Conservation (phyloP, 306 rosid genomes). For the Prunus fruticosa region DNA sequence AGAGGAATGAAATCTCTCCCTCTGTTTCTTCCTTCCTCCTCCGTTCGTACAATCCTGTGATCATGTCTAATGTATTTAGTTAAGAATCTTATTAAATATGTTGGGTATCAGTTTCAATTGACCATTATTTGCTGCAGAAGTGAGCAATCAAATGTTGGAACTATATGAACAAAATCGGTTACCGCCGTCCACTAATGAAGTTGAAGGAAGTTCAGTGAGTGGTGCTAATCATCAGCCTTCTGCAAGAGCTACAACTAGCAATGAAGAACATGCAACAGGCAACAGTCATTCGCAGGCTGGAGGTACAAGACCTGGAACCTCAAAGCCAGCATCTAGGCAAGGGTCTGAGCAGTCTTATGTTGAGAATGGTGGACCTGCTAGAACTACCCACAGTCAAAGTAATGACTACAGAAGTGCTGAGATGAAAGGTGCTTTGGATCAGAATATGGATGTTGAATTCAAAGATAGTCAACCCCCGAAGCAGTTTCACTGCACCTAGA, state of each 20-base stretch:
- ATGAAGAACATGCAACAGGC: constrained; percentile 54
- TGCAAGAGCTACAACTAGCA: constrained; percentile 46
- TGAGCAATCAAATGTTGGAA: constrained; percentile 98
- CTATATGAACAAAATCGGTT: constrained; percentile 87
- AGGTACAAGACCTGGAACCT: constrained; percentile 52
- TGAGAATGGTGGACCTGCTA: constrained; percentile 41
- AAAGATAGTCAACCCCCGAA: constrained; percentile 41
- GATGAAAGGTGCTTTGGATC: constrained; percentile 40
- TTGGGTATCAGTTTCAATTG: constrained; percentile 21
- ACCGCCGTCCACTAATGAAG: constrained; percentile 70
- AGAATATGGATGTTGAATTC: constrained; percentile 53
- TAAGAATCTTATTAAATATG: background rate
- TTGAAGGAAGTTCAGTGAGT: constrained; percentile 66
- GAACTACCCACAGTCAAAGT: constrained; percentile 48
- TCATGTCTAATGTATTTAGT: background rate
- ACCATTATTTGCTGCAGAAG: constrained; percentile 64
- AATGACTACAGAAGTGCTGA: constrained; percentile 61
- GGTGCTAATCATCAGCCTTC: constrained; percentile 44
- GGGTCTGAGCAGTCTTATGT: constrained; percentile 45
- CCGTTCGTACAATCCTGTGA: background rate
- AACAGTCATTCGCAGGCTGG: constrained; percentile 59
- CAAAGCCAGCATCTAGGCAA: constrained; percentile 56
- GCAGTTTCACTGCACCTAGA: constrained; percentile 43
- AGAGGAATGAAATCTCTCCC: background rate
- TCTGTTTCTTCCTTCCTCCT: background rate